Conservation (phyloP, 2,329 filamentous ascomycete genomes). For the Pseudogymnoascus sp. region DNA sequence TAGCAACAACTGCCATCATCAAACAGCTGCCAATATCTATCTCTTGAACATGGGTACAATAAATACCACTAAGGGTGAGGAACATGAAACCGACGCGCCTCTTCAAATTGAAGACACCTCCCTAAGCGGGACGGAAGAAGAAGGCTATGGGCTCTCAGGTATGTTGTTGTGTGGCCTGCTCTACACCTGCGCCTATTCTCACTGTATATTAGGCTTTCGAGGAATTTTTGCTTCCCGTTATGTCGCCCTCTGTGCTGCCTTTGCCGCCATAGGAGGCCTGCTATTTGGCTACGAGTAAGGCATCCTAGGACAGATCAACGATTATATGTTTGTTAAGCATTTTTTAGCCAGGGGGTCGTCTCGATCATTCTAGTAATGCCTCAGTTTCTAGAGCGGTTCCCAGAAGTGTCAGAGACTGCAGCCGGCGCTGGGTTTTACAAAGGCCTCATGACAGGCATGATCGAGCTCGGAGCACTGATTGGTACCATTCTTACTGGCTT, state of each 20-base stretch:
- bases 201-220: slow-evolving; percentile 22
- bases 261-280: slow-evolving; percentile 34
- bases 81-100: background rate
- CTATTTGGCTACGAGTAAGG: slow-evolving; percentile 34
- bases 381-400: slow-evolving; percentile 29
- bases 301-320: background rate
- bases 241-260: slow-evolving; percentile 30
- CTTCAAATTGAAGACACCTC: background rate
- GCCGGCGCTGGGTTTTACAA: slow-evolving; percentile 22
- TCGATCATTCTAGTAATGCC: slow-evolving; percentile 33
- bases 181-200: slow-evolving; percentile 11
- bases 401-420: slow-evolving; percentile 28
- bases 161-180: background rate
- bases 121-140: background rate
- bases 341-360: slow-evolving; percentile 33
- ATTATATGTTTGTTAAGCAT: background rate
- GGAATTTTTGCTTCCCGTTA: slow-evolving; percentile 30
- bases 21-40: background rate
- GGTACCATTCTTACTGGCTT: slow-evolving; percentile 9
- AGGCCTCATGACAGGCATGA: slow-evolving; percentile 44
- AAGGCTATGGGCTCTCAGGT: background rate
- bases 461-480: slow-evolving; percentile 45
- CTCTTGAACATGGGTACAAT: background rate
- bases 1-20: background rate
- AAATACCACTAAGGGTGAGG: background rate